Conservation (phyloP, 768 basidiomycete species). For the Trichaptum fuscoviolaceum region DNA sequence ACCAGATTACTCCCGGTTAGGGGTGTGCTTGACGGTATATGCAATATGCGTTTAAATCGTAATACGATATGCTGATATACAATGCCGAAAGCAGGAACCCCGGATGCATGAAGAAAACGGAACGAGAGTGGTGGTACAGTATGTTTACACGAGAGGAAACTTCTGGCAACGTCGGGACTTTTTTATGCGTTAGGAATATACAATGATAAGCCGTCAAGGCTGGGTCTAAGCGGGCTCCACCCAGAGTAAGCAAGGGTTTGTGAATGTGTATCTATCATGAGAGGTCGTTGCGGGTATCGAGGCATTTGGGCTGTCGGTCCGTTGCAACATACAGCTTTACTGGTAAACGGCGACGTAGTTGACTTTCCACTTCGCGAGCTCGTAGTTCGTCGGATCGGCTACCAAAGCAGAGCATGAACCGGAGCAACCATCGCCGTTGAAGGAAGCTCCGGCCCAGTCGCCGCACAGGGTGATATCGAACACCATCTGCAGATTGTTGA, state of each 20-base stretch:
- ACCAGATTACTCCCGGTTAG: neutral
- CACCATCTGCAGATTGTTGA: conserved; percentile 33
- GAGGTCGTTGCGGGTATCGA: neutral
- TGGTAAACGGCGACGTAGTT: conserved; percentile 54
- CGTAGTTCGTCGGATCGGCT: conserved; percentile 23
- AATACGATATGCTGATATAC: neutral
- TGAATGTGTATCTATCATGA: neutral
- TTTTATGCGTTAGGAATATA: neutral
- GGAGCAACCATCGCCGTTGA: conserved; percentile 24
- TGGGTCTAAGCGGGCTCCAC: neutral
- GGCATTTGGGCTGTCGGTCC: neutral
- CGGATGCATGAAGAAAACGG: neutral
- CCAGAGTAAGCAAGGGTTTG: neutral
- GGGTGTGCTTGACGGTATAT: neutral
- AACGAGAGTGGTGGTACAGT: neutral
- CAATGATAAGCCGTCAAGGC: neutral
- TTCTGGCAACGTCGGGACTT: neutral
- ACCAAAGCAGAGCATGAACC: conserved; percentile 27
- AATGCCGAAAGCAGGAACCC: neutral
- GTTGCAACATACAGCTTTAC: conserved; percentile 8
- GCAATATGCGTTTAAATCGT: neutral
- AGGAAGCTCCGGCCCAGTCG: conserved; percentile 37
- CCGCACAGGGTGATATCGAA: conserved; percentile 40
- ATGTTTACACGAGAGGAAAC: neutral
- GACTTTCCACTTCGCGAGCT: conserved; percentile 47